Evolutionary conservation across 352 stramenopile species (phyloP), one percentile per base, ranked within the genome.

Genomic region (Phytopythium aichiense): DNA sequence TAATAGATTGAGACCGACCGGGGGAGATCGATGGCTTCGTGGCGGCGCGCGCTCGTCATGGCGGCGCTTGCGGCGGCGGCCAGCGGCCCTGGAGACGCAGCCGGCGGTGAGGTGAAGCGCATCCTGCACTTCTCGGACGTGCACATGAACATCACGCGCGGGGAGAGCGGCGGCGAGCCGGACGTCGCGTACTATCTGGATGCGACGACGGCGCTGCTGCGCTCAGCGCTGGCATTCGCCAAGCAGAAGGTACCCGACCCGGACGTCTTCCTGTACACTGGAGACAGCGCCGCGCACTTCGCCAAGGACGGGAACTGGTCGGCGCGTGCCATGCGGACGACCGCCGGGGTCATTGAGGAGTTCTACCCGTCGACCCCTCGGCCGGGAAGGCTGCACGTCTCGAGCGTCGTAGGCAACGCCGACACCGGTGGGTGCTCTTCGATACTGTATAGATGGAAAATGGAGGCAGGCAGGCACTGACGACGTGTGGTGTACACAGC

Each of bases 61-160:
- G 53, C 13, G 53, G 53, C 53, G 35, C 53, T 58, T 11, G 11
- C 49, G 7, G 53, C 13, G 53, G 53, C 33, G 53, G 48, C 48
- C 13, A 28, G 22, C 23, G 15, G 15, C 23, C 3, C 3, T 20
- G n/a, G 30, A 11, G 40, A 46, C 7, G 15, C 16, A 6, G 35
- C 22, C n/a, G 37, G 35, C 12, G 35, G 38, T 6, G 15, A 37
- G 22, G 54, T 58, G n/a, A 60, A 55, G 51, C 51, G 50, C 31
- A 87, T 91, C 48, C 63, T 91, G 33, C 78, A 91, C 67, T 85
- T 88, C 57, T 88, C 79, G 23, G 79, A 91, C 62, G 79, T 88
- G 1, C 78, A 91, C 51, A 63, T 91, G 18, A 87, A 91, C 62
- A 58, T 81, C 40, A 82, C 78, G 23, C 28, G 35, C 4, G 28